Conservation (phyloP, 108 stramenopile species). For the Pseudonitzschia multistriata region DNA sequence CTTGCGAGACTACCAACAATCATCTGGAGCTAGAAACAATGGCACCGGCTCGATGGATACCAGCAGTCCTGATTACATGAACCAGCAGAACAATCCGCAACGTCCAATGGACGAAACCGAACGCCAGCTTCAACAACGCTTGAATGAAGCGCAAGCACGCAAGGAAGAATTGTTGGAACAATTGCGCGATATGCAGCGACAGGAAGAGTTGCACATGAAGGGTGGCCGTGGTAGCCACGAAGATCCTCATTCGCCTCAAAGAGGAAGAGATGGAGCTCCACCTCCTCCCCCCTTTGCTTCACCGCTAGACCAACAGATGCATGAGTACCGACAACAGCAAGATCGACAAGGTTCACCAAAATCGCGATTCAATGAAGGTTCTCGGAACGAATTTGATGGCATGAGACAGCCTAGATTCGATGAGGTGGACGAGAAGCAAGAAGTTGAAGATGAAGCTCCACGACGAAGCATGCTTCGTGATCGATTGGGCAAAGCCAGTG, state of each 20-base stretch:
- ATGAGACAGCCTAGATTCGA: constrained; percentile 3
- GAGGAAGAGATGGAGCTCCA: not conserved
- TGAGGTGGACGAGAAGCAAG: constrained; percentile 1
- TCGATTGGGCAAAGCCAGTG: constrained; percentile 13
- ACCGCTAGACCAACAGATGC: not conserved
- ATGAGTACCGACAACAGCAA: no score
- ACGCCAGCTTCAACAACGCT: not conserved
- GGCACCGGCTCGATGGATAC: not conserved
- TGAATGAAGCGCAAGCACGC: constrained; percentile 1
- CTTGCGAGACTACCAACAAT: not conserved
- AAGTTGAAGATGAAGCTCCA: not conserved
- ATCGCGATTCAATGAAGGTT: not conserved
- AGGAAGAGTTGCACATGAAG: constrained; percentile 1
- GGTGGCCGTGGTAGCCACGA: not conserved
- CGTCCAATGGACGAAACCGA: not conserved
- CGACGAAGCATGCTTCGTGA: constrained; percentile 17
- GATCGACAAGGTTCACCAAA: not conserved
- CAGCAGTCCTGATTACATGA: not conserved
- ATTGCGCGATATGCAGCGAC: constrained; percentile 4
- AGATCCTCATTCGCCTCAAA: not conserved
- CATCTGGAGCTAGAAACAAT: not conserved
- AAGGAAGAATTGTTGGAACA: constrained; percentile 4
- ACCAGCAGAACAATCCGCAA: constrained; percentile 9
- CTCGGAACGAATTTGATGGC: not conserved
- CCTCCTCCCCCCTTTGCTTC: not conserved